A percentile compares a stretch with the other conserved stretches of the same genome.
These are phyloP conservation scores for Porodaedalea pini DNA, from an alignment of 1,284 basidiomycete species.

Conservation along the genomic window DNA sequence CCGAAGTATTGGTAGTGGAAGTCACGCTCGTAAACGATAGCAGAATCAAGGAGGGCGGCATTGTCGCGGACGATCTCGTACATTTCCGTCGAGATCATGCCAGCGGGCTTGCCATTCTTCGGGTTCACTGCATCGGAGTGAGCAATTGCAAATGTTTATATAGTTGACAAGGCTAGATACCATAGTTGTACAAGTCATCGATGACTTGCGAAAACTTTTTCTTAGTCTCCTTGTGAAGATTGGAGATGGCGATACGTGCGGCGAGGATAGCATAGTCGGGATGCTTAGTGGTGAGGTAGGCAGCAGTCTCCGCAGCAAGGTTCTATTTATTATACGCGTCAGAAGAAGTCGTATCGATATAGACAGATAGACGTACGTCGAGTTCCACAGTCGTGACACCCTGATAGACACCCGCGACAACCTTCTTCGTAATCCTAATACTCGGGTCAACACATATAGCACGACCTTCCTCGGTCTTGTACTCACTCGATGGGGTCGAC, in stretches of 20 bases:
- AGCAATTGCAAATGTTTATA: conserved; percentile 8
- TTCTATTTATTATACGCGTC: conserved; percentile 48
- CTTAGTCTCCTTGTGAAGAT: conserved; percentile 99
- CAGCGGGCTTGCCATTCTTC: conserved; percentile 83
- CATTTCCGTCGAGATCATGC: conserved; percentile 90
- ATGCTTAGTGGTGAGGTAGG: conserved; percentile 94
- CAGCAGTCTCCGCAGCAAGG: conserved; percentile 94
- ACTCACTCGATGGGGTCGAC: conserved; percentile 91
- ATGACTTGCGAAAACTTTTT: conserved; percentile 95
- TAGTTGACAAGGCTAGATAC: conserved; percentile 40
- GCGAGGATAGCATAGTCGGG: conserved; percentile 98
- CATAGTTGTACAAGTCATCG: conserved; percentile 86
- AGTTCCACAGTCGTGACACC: conserved; percentile 97
- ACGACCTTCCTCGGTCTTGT: background rate
- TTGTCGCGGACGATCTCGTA: conserved; percentile 85
- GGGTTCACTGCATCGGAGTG: conserved; percentile 71
- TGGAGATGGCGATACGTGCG: conserved; percentile 97
- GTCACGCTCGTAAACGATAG: conserved; percentile 97
- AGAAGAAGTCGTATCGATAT: conserved; percentile 4
- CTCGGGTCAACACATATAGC: background rate
- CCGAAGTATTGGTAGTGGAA: conserved; percentile 98
- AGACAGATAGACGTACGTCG: conserved; percentile 58
- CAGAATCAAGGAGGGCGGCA: conserved; percentile 83
- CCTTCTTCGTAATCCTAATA: conserved; percentile 83
- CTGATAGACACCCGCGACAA: conserved; percentile 92